Base-by-base conservation (phyloP, 2,329 filamentous ascomycete species). In the Pleochaeta shiraiana region DNA sequence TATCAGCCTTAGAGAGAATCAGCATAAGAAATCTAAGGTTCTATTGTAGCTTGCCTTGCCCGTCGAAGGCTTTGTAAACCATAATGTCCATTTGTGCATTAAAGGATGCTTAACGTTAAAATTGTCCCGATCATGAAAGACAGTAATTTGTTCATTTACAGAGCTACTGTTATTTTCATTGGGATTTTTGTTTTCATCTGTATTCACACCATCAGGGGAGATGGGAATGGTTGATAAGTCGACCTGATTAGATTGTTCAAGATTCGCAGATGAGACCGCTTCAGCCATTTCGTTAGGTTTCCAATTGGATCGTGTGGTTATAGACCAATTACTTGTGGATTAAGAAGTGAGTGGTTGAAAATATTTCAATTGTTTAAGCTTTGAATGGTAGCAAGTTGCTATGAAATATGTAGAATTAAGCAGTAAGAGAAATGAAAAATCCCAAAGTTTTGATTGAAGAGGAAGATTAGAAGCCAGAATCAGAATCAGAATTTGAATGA, bases 71-170 rank as follows among this genome's bases (percentile, higher is more conserved):
- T 97, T 97, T 72, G 92, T 97, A 80, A 97, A 98, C 95, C 95
- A 98, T 65, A 98, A 81, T 66, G 93, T 97, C 93, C 93, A 98
- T 74, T 88, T 87, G 80, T 96, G 88, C 82, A 95, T 91, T 67
- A 98, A 82, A 69, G 91, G 92, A 76, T 98, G 93, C 82, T 97
- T 98, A 76, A 98, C 93, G 72, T 95, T 98, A 83, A 98, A 98
- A 81, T 98, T 96, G 70, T 96, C 88, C 71, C 93, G 87, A 78
- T 97, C 90, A 75, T 98, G 91, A 79, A 98, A 98, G 70, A 98
- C 92, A 59, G 93, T 98, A 72, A 95, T 81, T 63, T 87, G 79
- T 74, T 91, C 85, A 68, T 76, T 76, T 19, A 63, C 24, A n/a
- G 60, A 63, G 28, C 21, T 33, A 68, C 78, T 77, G 64, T 75